Evolutionary conservation across 2,329 filamentous ascomycete genomes (phyloP).

Genomic region (Coccinonectria pachysandricola): DNA sequence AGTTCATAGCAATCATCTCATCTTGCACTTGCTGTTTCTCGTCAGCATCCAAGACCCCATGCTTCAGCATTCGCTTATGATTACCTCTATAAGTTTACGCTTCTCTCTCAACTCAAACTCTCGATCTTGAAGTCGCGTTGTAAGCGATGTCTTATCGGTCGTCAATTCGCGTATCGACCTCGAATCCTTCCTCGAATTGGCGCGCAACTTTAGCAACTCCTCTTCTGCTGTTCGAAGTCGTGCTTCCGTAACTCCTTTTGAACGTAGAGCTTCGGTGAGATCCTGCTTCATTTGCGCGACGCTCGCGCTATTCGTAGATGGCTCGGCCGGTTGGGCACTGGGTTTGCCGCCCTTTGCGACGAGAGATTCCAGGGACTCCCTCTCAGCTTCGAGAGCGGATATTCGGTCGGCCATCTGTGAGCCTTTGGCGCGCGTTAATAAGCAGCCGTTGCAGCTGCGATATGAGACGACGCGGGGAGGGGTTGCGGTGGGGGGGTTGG

Average conservation of each 20-base stretch:
- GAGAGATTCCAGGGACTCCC: conserved; percentile 28
- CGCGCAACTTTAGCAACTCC: conserved; percentile 54
- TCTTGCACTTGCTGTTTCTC: conserved; percentile 65
- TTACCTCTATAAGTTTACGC: conserved; percentile 68
- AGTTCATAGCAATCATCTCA: conserved; percentile 77
- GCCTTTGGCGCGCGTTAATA: conserved; percentile 32
- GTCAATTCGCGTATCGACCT: conserved; percentile 52
- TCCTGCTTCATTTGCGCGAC: conserved; percentile 52
- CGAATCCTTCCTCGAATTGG: conserved; percentile 47
- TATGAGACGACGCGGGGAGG: conserved; percentile 7
- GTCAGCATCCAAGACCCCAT: conserved; percentile 6
- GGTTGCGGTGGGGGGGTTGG: conserved; percentile 1
- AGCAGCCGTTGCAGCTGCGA: conserved; percentile 6
- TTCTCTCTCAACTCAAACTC: conserved; percentile 82
- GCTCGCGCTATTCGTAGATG: conserved; percentile 21
- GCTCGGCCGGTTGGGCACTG: conserved; percentile 6
- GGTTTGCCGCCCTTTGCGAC: conserved; percentile 15
- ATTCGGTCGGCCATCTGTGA: conserved; percentile 58
- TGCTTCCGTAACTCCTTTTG: conserved; percentile 56
- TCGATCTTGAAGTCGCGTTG: conserved; percentile 62
- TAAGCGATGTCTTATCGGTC: conserved; percentile 49
- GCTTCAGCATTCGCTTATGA: conserved; percentile 2
- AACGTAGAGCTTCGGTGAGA: conserved; percentile 65
- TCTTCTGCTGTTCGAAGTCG: conserved; percentile 52
- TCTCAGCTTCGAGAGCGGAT: conserved; percentile 50